Evolutionary conservation across 805 yeast species (phyloP).

Genomic region (Candida parachauliodes): DNA sequence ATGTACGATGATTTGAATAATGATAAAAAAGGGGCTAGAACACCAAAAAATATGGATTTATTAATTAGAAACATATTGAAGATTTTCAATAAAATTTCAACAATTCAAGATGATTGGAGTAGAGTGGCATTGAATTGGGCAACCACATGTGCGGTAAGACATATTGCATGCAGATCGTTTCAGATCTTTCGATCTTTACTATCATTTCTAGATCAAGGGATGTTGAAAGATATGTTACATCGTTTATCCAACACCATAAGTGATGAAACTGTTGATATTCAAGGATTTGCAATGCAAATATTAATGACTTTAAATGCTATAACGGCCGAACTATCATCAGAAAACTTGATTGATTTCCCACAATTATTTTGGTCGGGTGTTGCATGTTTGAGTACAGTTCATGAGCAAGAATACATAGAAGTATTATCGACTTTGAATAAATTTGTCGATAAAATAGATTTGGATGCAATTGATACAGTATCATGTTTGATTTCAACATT

Average conservation of each 20-base stretch:
- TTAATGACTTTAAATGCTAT: slow-evolving; percentile 93
- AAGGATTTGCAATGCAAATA: slow-evolving; percentile 96
- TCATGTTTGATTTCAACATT: slow-evolving; percentile 79
- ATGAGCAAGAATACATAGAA: slow-evolving; percentile 91
- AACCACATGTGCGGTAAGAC: slow-evolving; percentile 94
- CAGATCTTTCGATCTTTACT: slow-evolving; percentile 84
- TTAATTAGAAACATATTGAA: slow-evolving; percentile 61
- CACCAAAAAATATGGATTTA: slow-evolving; percentile 81
- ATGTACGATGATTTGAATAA: slow-evolving; percentile 78
- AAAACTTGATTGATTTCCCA: slow-evolving; percentile 79
- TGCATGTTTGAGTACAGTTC: slow-evolving; percentile 85
- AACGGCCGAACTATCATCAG: slow-evolving; percentile 78
- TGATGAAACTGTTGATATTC: slow-evolving; percentile 85
- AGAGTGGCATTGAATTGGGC: slow-evolving; percentile 86
- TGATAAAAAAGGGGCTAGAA: slow-evolving; percentile 71
- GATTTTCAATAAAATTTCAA: slow-evolving; percentile 46
- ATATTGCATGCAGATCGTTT: slow-evolving; percentile 93
- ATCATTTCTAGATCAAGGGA: slow-evolving; percentile 76
- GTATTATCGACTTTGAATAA: slow-evolving; percentile 77
- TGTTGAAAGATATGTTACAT: slow-evolving; percentile 92
- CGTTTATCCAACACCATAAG: slow-evolving; percentile 89
- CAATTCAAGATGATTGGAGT: slow-evolving; percentile 82
- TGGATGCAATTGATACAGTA: slow-evolving; percentile 81
- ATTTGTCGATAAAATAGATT: slow-evolving; percentile 80
- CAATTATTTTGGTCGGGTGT: slow-evolving; percentile 94